A percentile compares a stretch with the other conserved stretches of the same genome.
phyloP scores from a whole-genome alignment of 169 alveolate genomes.

The Condylostoma magnum region DNA sequence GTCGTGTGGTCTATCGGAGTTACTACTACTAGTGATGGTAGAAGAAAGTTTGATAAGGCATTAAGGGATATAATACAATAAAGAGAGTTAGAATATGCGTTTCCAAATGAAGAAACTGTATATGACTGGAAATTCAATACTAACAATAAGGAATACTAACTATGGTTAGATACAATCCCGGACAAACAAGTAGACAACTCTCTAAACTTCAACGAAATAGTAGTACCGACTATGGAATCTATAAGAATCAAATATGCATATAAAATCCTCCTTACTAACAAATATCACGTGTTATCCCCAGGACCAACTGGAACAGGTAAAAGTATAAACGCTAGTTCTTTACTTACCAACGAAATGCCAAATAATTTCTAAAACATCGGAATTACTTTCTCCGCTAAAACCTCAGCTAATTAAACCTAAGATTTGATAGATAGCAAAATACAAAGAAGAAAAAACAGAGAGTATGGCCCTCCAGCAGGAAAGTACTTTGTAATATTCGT shows the following conservation, averaged over 20 bases:
- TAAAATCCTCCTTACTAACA: conserved; percentile 71
- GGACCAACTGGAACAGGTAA: conserved; percentile 96
- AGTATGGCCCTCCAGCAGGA: conserved; percentile 92
- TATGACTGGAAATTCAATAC: conserved; percentile 83
- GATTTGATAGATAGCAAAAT: conserved; percentile 87
- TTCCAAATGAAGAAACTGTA: conserved; percentile 73
- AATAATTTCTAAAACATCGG: conserved; percentile 77
- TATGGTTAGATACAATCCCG: conserved; percentile 80
- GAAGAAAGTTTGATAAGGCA: conserved; percentile 65
- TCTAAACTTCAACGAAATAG: conserved; percentile 85
- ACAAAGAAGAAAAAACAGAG: conserved; percentile 90
- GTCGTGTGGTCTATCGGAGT: conserved; percentile 90
- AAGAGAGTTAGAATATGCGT: conserved; percentile 38
- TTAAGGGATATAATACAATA: conserved; percentile 57
- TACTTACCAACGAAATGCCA: conserved; percentile 77
- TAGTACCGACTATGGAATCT: conserved; percentile 91
- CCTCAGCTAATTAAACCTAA: conserved; percentile 92
- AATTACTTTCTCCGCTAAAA: conserved; percentile 91
- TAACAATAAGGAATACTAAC: conserved; percentile 66
- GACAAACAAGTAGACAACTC: conserved; percentile 74
- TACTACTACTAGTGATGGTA: conserved; percentile 78
- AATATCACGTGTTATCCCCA: conserved; percentile 85
- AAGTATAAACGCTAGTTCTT: conserved; percentile 77
- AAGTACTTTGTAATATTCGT: conserved; percentile 88
- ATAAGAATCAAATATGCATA: conserved; percentile 80